Conservation (phyloP, 257 asterid species). For the Haberlea rhodopensis region DNA sequence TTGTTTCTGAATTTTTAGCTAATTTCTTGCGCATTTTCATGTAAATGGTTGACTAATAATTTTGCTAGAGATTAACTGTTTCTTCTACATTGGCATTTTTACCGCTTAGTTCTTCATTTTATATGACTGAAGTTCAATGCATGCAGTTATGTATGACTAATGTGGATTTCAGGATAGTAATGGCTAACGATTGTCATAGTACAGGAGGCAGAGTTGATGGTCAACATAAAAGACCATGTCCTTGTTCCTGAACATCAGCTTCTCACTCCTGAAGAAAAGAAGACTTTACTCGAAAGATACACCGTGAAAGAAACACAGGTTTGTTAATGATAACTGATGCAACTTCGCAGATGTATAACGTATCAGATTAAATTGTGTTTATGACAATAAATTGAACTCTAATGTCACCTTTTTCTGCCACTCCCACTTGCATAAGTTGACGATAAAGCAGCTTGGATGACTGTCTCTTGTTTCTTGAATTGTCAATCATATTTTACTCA, state of each 20-base stretch:
- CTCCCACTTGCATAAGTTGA: not conserved
- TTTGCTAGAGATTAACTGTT: not conserved
- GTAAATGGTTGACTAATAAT: not conserved
- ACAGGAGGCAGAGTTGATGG: slow-evolving; percentile 71
- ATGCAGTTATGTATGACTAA: not conserved
- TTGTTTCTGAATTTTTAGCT: too few relatives aligned
- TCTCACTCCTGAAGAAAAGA: slow-evolving; percentile 72
- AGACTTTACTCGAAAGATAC: slow-evolving; percentile 71
- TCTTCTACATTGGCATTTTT: too few relatives aligned
- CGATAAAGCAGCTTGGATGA: not conserved
- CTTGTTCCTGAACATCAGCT: slow-evolving; percentile 83
- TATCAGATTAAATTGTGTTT: too few relatives aligned
- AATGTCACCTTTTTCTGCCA: not conserved
- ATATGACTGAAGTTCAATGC: not conserved
- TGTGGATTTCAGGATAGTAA: slow-evolving; percentile 8
- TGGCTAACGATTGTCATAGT: slow-evolving; percentile 16
- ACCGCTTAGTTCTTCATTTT: not conserved
- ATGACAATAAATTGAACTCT: too few relatives aligned
- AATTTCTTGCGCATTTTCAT: not conserved
- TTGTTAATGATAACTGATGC: slow-evolving; percentile 18
- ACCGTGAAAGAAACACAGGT: slow-evolving; percentile 93
- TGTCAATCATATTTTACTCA: too few relatives aligned
- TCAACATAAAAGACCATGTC: slow-evolving; percentile 74
- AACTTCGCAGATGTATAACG: not conserved
- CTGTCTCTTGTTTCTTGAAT: not conserved